Conservation (phyloP, 2,329 filamentous ascomycete genomes). For the Fusarium nygamai region DNA sequence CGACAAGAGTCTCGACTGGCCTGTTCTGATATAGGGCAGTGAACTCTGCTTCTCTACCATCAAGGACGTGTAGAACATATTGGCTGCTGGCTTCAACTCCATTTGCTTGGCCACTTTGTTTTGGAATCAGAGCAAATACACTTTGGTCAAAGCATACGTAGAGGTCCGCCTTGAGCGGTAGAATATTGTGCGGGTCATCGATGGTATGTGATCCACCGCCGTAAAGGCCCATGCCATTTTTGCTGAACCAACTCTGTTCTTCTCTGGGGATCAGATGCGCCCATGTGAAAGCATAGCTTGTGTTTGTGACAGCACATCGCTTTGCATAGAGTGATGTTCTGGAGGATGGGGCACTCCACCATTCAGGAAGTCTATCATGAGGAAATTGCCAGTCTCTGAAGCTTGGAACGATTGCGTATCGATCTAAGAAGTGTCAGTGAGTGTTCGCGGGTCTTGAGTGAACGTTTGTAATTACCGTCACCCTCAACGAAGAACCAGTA, state of each 20-base stretch:
- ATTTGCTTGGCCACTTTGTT: not conserved
- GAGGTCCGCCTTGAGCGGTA: slow-evolving; percentile 30
- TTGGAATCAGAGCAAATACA: slow-evolving; percentile 28
- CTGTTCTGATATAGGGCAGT: slow-evolving; percentile 28
- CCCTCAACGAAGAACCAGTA: slow-evolving; percentile 35
- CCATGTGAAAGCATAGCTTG: slow-evolving; percentile 32
- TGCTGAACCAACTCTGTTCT: slow-evolving; percentile 32
- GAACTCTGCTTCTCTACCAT: slow-evolving; percentile 27
- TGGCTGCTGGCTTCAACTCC: not conserved
- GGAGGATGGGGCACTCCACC: slow-evolving; percentile 15
- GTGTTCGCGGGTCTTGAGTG: rapidly evolving
- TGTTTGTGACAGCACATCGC: slow-evolving; percentile 32
- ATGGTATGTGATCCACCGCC: slow-evolving; percentile 28
- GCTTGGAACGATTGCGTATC: slow-evolving; percentile 27
- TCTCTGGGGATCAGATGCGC: slow-evolving; percentile 30
- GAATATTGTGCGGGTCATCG: slow-evolving; percentile 30
- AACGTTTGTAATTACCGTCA: not conserved
- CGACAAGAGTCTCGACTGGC: not conserved
- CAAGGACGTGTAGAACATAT: slow-evolving; percentile 21
- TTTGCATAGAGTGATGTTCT: not conserved
- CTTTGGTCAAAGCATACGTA: slow-evolving; percentile 34
- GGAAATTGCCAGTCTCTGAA: slow-evolving; percentile 37
- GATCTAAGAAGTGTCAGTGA: slow-evolving; percentile 6
- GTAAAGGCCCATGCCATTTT: slow-evolving; percentile 34
- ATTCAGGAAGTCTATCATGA: slow-evolving; percentile 23